These are phyloP conservation scores for Neocatenulostroma microsporum DNA, from an alignment of 2,329 filamentous ascomycete species.

Conservation along the genomic window DNA sequence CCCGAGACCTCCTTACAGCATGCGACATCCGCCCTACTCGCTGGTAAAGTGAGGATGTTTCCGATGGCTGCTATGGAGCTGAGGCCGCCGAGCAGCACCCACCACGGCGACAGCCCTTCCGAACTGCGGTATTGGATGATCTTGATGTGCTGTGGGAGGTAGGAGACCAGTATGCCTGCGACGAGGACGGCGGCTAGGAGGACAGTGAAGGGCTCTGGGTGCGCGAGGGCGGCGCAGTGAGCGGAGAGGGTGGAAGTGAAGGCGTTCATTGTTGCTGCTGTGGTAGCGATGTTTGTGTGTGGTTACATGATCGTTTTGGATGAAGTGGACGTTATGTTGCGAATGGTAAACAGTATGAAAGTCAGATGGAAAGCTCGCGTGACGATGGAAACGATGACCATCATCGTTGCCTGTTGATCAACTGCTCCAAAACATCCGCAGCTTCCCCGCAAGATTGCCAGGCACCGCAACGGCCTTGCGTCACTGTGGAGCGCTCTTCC, in stretches of 20 bases:
- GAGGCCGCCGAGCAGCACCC: slow-evolving; percentile 86
- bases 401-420: too few species aligned
- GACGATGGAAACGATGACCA: too few species aligned
- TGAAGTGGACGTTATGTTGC: too few species aligned
- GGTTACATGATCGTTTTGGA: too few species aligned
- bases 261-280: background rate
- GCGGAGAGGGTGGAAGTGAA: slow-evolving; percentile 2
- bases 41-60: slow-evolving; percentile 84
- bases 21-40: slow-evolving; percentile 70
- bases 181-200: slow-evolving; percentile 54
- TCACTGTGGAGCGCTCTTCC: too few species aligned
- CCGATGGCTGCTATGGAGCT: slow-evolving; percentile 78
- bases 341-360: too few species aligned
- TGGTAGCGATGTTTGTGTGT: too few species aligned
- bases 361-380: too few species aligned
- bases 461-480: background rate
- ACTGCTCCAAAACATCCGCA: too few species aligned
- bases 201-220: slow-evolving; percentile 22
- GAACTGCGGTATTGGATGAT: slow-evolving; percentile 81
- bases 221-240: slow-evolving; percentile 22
- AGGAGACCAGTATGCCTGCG: slow-evolving; percentile 81
- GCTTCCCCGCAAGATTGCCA: too few species aligned
- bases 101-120: slow-evolving; percentile 92
- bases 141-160: slow-evolving; percentile 87
- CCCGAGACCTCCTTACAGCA: slow-evolving; percentile 78